Base-by-base conservation (phyloP, 2,329 filamentous ascomycete genomes). In the Zelopaecilomyces penicillatus region DNA sequence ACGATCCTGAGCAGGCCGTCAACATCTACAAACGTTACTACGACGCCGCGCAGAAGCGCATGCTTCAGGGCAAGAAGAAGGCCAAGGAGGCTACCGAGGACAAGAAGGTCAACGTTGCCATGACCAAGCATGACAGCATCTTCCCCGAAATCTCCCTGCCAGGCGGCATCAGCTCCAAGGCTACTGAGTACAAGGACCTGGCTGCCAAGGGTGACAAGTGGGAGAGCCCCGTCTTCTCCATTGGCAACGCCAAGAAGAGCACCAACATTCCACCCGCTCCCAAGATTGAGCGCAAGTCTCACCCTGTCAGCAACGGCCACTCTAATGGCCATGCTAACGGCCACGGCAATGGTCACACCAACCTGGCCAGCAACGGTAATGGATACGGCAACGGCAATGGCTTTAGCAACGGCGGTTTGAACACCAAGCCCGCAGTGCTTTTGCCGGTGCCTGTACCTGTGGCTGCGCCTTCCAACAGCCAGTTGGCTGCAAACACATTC, bases 211-310 rank as follows among this genome's bases (percentile, higher is more conserved):
- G 93, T 42, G 86, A 95, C 45, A 83, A 82, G 65, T 98, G 93
- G 93, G 85, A 95, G 73, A 94, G 86, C 49, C 88, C 91, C 7
- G 81, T 98, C 58, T 98, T 98, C 72, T 83, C 80, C 48, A 84
- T 97, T 55, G 91, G 93, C 39, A 76, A 70, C 37, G 89, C 90
- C 8, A 72, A 77, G 44, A 82, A 83, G 66, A 88, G 86, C 36
- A 74, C 68, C 27, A 78, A 85, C 57, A 75, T 96, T 37, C 89
- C 90, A 2, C 61, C 58, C n/a, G 68, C 74, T 3, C 75, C 75
- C 27, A 61, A 66, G 45, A 66, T 80, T 9, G 63, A 67, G 46
- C 67, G 68, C 48, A 80, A 78, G 65, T 40, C 54, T 3, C 60
- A 57, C 28, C 42, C 39, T 12, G 40, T 49, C 32, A 44, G 12